phyloP scores from a whole-genome alignment of 805 yeast genomes.

The Metschnikowia peoriensis region DNA sequence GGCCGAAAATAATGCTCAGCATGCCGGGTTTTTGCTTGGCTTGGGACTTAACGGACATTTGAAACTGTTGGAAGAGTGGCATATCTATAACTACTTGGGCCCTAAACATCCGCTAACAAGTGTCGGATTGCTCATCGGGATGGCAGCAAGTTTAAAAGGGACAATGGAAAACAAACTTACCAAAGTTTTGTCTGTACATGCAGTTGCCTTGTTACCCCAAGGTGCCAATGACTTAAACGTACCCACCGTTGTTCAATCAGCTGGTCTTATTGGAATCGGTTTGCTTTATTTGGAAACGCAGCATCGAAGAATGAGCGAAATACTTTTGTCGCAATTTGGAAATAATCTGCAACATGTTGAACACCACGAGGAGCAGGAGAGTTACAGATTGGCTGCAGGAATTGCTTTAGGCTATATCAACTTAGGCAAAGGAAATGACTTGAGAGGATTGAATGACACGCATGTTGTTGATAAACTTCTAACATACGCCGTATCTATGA shows the following conservation, averaged over 20 bases:
- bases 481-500: slow-evolving; percentile 55
- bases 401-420: slow-evolving; percentile 82
- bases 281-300: slow-evolving; percentile 73
- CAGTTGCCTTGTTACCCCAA: slow-evolving; percentile 83
- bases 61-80: slow-evolving; percentile 88
- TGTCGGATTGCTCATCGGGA: slow-evolving; percentile 83
- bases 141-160: slow-evolving; percentile 85
- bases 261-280: slow-evolving; percentile 90
- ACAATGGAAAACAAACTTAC: slow-evolving; percentile 84
- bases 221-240: slow-evolving; percentile 92
- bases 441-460: slow-evolving; percentile 59
- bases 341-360: slow-evolving; percentile 55
- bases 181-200: slow-evolving; percentile 89
- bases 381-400: slow-evolving; percentile 86
- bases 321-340: slow-evolving; percentile 66
- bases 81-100: slow-evolving; percentile 86
- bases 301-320: slow-evolving; percentile 83
- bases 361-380: slow-evolving; percentile 61
- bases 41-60: slow-evolving; percentile 90
- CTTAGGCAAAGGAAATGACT: slow-evolving; percentile 67
- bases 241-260: slow-evolving; percentile 77
- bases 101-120: slow-evolving; percentile 84
- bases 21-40: slow-evolving; percentile 93
- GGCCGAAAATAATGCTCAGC: slow-evolving; percentile 65
- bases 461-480: slow-evolving; percentile 61